Percentiles rank a stretch among this genome's conserved stretches.
Conservation (phyloP, 2,329 filamentous ascomycete species). For the Cytospora leucostoma region DNA sequence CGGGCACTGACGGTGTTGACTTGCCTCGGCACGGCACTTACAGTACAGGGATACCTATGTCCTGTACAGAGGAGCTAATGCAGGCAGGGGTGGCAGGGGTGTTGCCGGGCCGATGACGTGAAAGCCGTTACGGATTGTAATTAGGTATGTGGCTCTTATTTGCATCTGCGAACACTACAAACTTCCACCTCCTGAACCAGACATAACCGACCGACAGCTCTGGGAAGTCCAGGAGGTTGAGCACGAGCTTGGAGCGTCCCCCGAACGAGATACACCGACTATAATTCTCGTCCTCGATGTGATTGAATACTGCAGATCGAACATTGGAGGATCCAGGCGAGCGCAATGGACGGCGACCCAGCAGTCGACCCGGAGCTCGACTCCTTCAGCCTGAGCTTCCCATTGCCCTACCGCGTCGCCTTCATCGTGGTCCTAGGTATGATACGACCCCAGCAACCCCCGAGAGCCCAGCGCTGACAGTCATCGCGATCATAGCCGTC, state of each 20-base stretch:
- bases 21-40: slow-evolving; percentile 11
- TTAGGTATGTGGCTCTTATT: slow-evolving; percentile 19
- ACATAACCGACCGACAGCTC: neutral
- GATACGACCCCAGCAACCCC: slow-evolving; percentile 29
- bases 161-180: slow-evolving; percentile 5
- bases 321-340: slow-evolving; percentile 26
- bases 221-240: neutral
- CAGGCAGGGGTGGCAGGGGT: slow-evolving; percentile 18
- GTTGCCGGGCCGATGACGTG: slow-evolving; percentile 15
- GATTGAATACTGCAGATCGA: slow-evolving; percentile 10
- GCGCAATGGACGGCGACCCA: slow-evolving; percentile 71
- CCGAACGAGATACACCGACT: slow-evolving; percentile 5
- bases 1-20: neutral
- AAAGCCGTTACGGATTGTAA: slow-evolving; percentile 22
- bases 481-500: slow-evolving; percentile 59
- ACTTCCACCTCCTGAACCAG: neutral
- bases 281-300: slow-evolving; percentile 17
- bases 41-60: slow-evolving; percentile 13
- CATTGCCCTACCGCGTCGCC: slow-evolving; percentile 85
- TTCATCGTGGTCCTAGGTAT: slow-evolving; percentile 82
- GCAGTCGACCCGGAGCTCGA: slow-evolving; percentile 73
- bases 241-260: slow-evolving; percentile 3
- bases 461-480: slow-evolving; percentile 12
- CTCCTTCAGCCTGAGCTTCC: slow-evolving; percentile 82
- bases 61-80: slow-evolving; percentile 11